phyloP scores from a whole-genome alignment of 768 basidiomycete species.

The Lactifluus pinguis region DNA sequence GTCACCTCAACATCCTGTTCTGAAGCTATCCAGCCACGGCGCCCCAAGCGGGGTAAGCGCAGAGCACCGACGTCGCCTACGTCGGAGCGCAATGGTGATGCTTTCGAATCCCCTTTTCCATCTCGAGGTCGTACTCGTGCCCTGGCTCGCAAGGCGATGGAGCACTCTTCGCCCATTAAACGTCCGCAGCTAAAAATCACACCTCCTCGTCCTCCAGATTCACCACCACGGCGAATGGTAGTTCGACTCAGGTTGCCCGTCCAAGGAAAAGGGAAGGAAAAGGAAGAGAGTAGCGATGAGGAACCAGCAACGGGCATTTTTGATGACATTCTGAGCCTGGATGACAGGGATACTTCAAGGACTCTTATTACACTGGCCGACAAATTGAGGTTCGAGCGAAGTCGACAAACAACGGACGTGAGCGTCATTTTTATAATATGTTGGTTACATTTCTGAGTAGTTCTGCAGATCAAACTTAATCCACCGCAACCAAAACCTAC shows the following conservation, averaged over 20 bases:
- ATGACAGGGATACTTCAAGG: conserved; percentile 64
- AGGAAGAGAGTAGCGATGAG: conserved; percentile 47
- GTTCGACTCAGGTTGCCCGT: conserved; percentile 49
- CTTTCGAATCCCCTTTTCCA: conserved; percentile 15
- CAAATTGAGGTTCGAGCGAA: conserved; percentile 63
- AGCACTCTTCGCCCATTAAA: conserved; percentile 2
- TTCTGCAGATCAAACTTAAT: conserved; percentile 9
- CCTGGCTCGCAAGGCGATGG: conserved; percentile 4
- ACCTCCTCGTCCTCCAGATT: conserved; percentile 19
- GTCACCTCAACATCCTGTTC: conserved; percentile 37
- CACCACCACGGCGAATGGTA: conserved; percentile 29
- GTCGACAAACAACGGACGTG: conserved; percentile 68
- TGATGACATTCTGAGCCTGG: conserved; percentile 65
- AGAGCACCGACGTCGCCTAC: conserved; percentile 24
- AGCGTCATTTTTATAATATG: conserved; percentile 21
- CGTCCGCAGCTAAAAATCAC: conserved; percentile 24
- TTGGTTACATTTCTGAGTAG: not conserved
- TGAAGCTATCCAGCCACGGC: conserved; percentile 13
- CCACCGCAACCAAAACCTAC: conserved; percentile 39
- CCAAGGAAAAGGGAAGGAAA: conserved; percentile 61
- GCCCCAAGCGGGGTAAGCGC: conserved; percentile 23
- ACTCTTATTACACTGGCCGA: conserved; percentile 56
- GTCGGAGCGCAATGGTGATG: conserved; percentile 28
- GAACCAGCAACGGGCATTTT: conserved; percentile 54
- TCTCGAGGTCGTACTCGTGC: conserved; percentile 14